Base-by-base conservation (phyloP, 2,329 filamentous ascomycete genomes). In the Alternaria ventricosa region DNA sequence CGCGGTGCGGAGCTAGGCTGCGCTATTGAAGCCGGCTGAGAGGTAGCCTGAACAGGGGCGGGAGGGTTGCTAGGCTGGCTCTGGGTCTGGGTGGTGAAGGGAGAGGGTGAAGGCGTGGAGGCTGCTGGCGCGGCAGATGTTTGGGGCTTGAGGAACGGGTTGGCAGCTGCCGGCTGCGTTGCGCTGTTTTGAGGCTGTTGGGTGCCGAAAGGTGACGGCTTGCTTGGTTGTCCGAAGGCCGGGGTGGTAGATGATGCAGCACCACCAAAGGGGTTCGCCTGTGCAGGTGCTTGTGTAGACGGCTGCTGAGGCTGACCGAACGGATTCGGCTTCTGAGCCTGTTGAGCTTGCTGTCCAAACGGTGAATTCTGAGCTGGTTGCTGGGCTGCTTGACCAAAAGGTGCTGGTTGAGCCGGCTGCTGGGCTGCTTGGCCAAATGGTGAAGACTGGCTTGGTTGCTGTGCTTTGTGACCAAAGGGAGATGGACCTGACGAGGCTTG, bases 61-160 rank as follows among this genome's bases (percentile, higher is more conserved):
- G 55, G 8, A 7, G 36, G 18, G 10, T 51, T 50, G 12, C 90
- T 25, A 92, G 92, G 53, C 95, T 89, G 68, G 87, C 88, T 66
- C 23, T 63, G 67, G 4, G 46, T 18, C 43, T 64, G 62, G 10
- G 66, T 27, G 15, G 57, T 57, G 36, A 75, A 74, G 2, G 67
- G 63, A 18, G 74, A 72, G 6, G 67, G 45, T 12, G 65, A 46
- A 10, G 50, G 43, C 53, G 65, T 50, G 15, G 65, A 51, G 9
- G 45, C 47, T 55, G 65, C 53, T 55, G 65, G 55, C 23, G 68
- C n/a, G 6, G 59, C 25, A 43, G 67, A n/a, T 10, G 50, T 57
- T 51, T 71, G 65, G 33, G 69, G 23, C 12, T 67, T 70, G 6
- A 64, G 68, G 61, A 78, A 77, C 4, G 71, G 73, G 49, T 75